A percentile compares a stretch with the other conserved stretches of the same genome.
These are phyloP conservation scores for Penicillium capsulatum DNA, from an alignment of 2,329 filamentous ascomycete species.

Conservation along the genomic window DNA sequence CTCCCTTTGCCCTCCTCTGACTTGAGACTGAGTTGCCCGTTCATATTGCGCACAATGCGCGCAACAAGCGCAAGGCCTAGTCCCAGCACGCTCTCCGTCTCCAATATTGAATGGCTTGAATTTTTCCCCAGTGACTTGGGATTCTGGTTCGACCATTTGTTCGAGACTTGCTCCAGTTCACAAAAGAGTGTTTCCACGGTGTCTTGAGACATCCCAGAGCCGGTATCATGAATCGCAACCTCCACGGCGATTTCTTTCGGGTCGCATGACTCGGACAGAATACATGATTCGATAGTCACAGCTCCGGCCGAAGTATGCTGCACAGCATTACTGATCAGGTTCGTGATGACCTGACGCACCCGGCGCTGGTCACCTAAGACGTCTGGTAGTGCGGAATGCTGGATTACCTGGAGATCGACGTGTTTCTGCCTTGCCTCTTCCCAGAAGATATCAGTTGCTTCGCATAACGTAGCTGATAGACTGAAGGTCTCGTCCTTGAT, in stretches of 20 bases:
- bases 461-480: slow-evolving; percentile 62
- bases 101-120: slow-evolving; percentile 27
- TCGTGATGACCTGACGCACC: slow-evolving; percentile 76
- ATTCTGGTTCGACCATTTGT: slow-evolving; percentile 47
- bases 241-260: slow-evolving; percentile 62
- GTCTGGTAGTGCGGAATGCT: slow-evolving; percentile 65
- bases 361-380: slow-evolving; percentile 75
- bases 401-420: slow-evolving; percentile 63
- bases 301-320: slow-evolving; percentile 66
- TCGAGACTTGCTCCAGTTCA: slow-evolving; percentile 62
- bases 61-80: slow-evolving; percentile 79
- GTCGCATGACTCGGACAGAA: slow-evolving; percentile 44
- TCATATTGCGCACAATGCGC: slow-evolving; percentile 78
- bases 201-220: slow-evolving; percentile 57
- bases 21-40: slow-evolving; percentile 77
- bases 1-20: slow-evolving; percentile 77
- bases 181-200: slow-evolving; percentile 58
- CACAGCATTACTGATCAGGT: slow-evolving; percentile 82
- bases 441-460: slow-evolving; percentile 70
- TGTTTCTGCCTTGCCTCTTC: slow-evolving; percentile 73
- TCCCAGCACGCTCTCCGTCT: slow-evolving; percentile 56
- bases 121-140: slow-evolving; percentile 22
- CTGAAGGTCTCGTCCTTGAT: slow-evolving; percentile 78
- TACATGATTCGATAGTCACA: slow-evolving; percentile 67
- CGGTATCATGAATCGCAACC: slow-evolving; percentile 70